Conservation (phyloP, 1,284 basidiomycete species). For the Phenoliferia sp. region DNA sequence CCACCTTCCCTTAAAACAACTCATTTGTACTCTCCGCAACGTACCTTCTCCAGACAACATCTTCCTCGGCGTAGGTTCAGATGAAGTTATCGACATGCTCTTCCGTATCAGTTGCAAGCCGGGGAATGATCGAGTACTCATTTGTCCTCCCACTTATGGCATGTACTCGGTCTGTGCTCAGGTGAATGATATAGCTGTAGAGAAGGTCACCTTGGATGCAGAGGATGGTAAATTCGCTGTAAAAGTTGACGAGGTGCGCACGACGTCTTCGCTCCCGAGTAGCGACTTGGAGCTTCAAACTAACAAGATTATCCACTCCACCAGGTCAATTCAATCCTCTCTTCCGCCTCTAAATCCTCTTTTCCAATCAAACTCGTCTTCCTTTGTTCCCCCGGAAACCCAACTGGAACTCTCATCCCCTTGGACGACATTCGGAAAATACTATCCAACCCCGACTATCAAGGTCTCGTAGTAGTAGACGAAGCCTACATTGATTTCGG, state of each 20-base stretch:
- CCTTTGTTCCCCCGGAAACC: constrained; percentile 96
- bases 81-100: constrained; percentile 93
- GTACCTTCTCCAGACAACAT: constrained; percentile 60
- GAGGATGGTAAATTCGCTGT: constrained; percentile 72
- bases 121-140: constrained; percentile 54
- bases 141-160: constrained; percentile 86
- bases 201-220: constrained; percentile 73
- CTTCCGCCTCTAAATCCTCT: constrained; percentile 44
- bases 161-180: constrained; percentile 96
- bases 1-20: constrained; percentile 70
- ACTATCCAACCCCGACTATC: constrained; percentile 74
- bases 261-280: neutral
- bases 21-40: constrained; percentile 65
- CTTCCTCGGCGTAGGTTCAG: constrained; percentile 93
- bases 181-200: constrained; percentile 84
- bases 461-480: constrained; percentile 88
- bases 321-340: constrained; percentile 72
- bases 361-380: constrained; percentile 78
- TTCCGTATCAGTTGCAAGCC: constrained; percentile 86
- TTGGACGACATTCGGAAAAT: constrained; percentile 65
- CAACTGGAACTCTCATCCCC: constrained; percentile 83
- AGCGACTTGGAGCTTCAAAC: constrained; percentile 7
- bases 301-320: constrained; percentile 20
- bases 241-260: constrained; percentile 61
- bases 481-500: constrained; percentile 96